phyloP scores from a whole-genome alignment of 2,329 filamentous ascomycete species.

The Exophiala mesophila region DNA sequence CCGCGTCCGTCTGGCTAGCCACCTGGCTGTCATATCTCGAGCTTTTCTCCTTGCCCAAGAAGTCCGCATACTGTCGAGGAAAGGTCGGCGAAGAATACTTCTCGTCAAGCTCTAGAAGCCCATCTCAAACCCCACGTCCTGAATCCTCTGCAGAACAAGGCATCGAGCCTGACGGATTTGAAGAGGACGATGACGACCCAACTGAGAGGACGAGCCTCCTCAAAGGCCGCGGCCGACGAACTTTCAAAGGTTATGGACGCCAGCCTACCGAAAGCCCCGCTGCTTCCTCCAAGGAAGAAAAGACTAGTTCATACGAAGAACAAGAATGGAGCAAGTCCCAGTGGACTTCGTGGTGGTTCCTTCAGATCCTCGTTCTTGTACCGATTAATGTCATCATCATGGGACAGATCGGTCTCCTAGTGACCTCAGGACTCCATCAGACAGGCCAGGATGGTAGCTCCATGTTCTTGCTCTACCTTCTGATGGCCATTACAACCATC shows the following conservation, averaged over 20 bases:
- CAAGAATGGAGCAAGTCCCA: constrained; percentile 79
- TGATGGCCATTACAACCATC: constrained; percentile 63
- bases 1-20: constrained; percentile 68
- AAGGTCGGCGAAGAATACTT: constrained; percentile 44
- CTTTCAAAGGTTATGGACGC: constrained; percentile 24
- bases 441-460: constrained; percentile 79
- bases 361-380: constrained; percentile 76
- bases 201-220: constrained; percentile 24
- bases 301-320: constrained; percentile 46
- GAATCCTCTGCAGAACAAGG: constrained; percentile 23
- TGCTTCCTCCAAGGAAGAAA: constrained; percentile 22
- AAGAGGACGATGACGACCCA: constrained; percentile 29
- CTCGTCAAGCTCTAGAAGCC: constrained; percentile 34
- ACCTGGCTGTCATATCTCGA: constrained; percentile 73
- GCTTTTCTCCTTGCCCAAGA: constrained; percentile 69
- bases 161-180: constrained; percentile 36
- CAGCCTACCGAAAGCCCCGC: constrained; percentile 19
- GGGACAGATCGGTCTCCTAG: constrained; percentile 68
- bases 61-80: constrained; percentile 62
- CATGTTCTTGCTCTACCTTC: constrained; percentile 65
- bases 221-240: constrained; percentile 16
- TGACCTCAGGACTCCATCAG: constrained; percentile 69
- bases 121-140: constrained; percentile 17
- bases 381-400: constrained; percentile 73
- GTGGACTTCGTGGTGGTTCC: constrained; percentile 78